Evolutionary conservation across 129 eudicot species (phyloP), one percentile per base, ranked within the genome.

Genomic region (Scalesia atractyloides): DNA sequence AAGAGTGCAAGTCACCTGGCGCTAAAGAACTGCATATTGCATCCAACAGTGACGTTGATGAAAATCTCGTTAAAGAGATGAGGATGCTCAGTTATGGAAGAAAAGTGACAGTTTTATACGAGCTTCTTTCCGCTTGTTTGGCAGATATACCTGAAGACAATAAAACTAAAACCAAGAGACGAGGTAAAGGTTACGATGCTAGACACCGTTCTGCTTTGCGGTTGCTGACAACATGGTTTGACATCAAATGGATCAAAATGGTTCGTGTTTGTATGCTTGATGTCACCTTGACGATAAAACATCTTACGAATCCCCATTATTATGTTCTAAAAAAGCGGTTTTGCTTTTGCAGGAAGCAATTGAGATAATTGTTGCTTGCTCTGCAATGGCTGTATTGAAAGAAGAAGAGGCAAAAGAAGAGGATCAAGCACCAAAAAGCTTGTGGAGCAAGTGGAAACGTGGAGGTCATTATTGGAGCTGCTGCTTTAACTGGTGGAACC

Each of bases 381-480:
- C 97, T 69, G 99, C 96, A 20, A 91, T 95, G 99, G 99, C 96
- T 64, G 33, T 86, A 61, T 58, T 79, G 39, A 90, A 91, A 82
- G 81, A 83, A 64, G 92, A 80, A 81, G 86, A 80, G 60, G 79
- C 79, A 11, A 86, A 90, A 53, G 81, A 86, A 60, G 88, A 85
- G 61, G 86, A 83, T 2, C 54, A 80, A 57, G 59, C 83, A 24
- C 82, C 96, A 51, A 72, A 85, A 80, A 88, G 94, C 83, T 3
- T 43, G 57, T 88, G 94, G 97, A 83, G 82, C 46, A 88, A 86
- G 81, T 90, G 99, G 99, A 95, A 84, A 79, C 96, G 99, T 77
- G 95, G 96, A 68, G 99, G 94, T 66, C n/a, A 95, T 95, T 63
- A 88, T 95, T 67, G 97, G 99, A 66, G 99, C 97, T 65, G 99